Percentiles rank a stretch among this genome's conserved stretches.
Evolutionary conservation across 805 yeast species (phyloP).

Genomic region (Candida ulmi): DNA sequence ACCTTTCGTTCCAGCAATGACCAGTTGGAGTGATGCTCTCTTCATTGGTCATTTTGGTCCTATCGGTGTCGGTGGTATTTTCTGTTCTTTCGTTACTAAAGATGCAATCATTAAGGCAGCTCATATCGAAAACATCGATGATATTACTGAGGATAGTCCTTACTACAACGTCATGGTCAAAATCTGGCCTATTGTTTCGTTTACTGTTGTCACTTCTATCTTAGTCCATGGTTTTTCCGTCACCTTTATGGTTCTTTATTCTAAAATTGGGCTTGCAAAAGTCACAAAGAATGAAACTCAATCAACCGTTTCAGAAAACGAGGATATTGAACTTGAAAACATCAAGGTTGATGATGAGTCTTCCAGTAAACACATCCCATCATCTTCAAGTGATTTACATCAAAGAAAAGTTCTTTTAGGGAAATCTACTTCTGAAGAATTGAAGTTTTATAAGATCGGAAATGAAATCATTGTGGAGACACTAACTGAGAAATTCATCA

Average conservation of each 20-base stretch:
- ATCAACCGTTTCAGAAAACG: neutral
- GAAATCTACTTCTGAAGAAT: constrained; percentile 5
- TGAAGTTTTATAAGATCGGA: constrained; percentile 12
- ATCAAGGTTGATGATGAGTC: neutral
- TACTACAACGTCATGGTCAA: constrained; percentile 55
- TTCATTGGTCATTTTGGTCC: constrained; percentile 97
- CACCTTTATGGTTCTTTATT: constrained; percentile 39
- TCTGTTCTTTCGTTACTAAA: constrained; percentile 76
- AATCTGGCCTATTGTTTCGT: constrained; percentile 82
- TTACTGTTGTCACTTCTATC: constrained; percentile 75
- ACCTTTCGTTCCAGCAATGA: constrained; percentile 80
- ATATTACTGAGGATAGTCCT: constrained; percentile 38
- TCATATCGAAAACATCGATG: constrained; percentile 48
- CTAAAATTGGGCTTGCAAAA: constrained; percentile 5
- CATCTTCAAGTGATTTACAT: neutral
- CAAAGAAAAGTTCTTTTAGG: constrained; percentile 5
- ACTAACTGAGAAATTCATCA: constrained; percentile 8
- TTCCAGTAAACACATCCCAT: neutral
- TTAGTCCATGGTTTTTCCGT: constrained; percentile 84
- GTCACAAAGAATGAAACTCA: constrained; percentile 2
- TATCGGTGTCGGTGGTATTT: constrained; percentile 90
- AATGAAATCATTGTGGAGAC: constrained; percentile 12
- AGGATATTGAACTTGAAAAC: constrained; percentile 3
- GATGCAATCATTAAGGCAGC: constrained; percentile 52
- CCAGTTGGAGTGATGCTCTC: constrained; percentile 89